Percentiles rank a stretch among this genome's conserved stretches.
Conservation (phyloP, 768 basidiomycete genomes). For the Psilocybe sp. region DNA sequence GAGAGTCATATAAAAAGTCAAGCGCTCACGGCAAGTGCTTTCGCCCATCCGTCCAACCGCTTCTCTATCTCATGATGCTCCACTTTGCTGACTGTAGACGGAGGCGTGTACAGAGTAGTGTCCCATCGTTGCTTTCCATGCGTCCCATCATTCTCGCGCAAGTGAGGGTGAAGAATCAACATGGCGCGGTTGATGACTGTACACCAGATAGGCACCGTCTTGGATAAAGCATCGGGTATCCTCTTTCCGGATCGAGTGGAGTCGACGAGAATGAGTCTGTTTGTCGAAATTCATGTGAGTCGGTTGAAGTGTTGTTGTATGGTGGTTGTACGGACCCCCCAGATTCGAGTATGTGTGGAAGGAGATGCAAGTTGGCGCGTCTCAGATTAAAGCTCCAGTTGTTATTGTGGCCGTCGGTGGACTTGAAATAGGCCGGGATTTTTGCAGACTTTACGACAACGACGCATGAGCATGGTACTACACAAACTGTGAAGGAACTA, state of each 20-base stretch:
- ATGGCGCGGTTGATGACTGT: slow-evolving; percentile 76
- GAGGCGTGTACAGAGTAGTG: slow-evolving; percentile 64
- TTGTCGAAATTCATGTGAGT: slow-evolving; percentile 2
- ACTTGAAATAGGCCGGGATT: slow-evolving; percentile 81
- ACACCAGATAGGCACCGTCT: slow-evolving; percentile 95
- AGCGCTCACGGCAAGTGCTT: slow-evolving; percentile 56
- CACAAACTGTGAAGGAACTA: slow-evolving; percentile 1
- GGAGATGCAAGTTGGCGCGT: slow-evolving; percentile 78
- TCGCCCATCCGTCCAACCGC: slow-evolving; percentile 66
- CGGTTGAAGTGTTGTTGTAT: neutral
- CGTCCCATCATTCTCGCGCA: slow-evolving; percentile 3
- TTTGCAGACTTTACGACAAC: slow-evolving; percentile 23
- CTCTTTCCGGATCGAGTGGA: slow-evolving; percentile 92
- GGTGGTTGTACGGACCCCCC: slow-evolving; percentile 52
- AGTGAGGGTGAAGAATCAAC: slow-evolving; percentile 28
- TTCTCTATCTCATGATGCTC: slow-evolving; percentile 80
- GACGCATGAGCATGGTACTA: neutral
- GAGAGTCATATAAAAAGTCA: neutral
- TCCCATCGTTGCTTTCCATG: slow-evolving; percentile 46
- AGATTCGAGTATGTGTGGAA: slow-evolving; percentile 50
- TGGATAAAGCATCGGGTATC: slow-evolving; percentile 90
- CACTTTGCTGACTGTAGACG: slow-evolving; percentile 61
- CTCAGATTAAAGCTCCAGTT: slow-evolving; percentile 86
- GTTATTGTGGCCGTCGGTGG: slow-evolving; percentile 82
- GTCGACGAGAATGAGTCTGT: slow-evolving; percentile 82